Evolutionary conservation across 768 basidiomycete species (phyloP), one percentile per base, ranked within the genome.

Genomic region (Collybia nuda): DNA sequence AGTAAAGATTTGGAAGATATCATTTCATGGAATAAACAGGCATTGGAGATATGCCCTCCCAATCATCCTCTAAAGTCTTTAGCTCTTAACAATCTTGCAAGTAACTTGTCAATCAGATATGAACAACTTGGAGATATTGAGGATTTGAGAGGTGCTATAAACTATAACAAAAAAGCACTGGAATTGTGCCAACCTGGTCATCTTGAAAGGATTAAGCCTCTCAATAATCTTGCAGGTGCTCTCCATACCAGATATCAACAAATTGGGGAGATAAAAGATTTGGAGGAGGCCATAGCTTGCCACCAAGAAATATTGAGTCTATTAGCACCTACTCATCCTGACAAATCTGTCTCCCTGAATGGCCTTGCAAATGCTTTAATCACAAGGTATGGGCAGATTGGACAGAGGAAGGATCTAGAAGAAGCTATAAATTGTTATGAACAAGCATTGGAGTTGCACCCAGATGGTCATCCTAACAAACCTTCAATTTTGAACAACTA

Each of bases 1-100:
- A 52, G 57, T 3, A 54, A 56, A 14, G 69, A 71, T 40, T 55
- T 70, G 21, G 59, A 71, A 39, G 52, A 65, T 12, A 70, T 48
- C 4, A 47, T 62, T 22, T 6, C 28, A 38, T 18, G 41, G 35
- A 40, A 42, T 35, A 36, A 41, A 18, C 43, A 50, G 19, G 55
- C 50, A 3, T 39, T 62, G 6, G 17, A 51, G 19, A 43, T 54
- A 12, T 53, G 48, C n/a, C 57, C 62, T 8, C 44, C 44, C 12
- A 50, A 56, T 17, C 53, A 62, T 52, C 57, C 55, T 11, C 18
- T 44, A 12, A 45, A 45, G 14, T 26, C 44, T 28, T 26, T 11
- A 6, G 47, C 17, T 21, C 29, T 56, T 12, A 39, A 39, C 36
- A 56, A 56, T 38, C 54, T 56, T 18, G 54, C 41, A 4, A 44